Conservation (phyloP, 768 basidiomycete species). For the Rhizopogon vulgaris region DNA sequence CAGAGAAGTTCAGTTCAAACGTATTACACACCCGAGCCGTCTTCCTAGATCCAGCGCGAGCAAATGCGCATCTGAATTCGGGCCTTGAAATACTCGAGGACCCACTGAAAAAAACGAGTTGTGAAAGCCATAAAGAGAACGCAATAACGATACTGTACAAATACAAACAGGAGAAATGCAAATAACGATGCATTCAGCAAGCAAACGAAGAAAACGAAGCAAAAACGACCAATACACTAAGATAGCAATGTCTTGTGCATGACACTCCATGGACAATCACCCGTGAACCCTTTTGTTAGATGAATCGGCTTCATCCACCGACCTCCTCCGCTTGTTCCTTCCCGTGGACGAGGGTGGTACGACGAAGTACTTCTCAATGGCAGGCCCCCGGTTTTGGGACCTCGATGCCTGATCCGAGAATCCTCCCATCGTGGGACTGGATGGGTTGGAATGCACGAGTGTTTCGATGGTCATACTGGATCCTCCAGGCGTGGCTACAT, state of each 20-base stretch:
- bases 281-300: constrained; percentile 16
- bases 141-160: constrained; percentile 25
- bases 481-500: constrained; percentile 25
- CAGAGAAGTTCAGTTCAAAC: too few species aligned
- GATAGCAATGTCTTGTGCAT: not conserved
- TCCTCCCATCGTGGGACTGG: constrained; percentile 43
- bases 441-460: constrained; percentile 65
- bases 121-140: not conserved
- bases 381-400: constrained; percentile 19
- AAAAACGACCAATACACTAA: not conserved
- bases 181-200: not conserved
- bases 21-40: too few species aligned
- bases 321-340: constrained; percentile 23
- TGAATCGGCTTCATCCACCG: constrained; percentile 19
- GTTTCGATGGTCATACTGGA: constrained; percentile 55
- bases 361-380: constrained; percentile 34
- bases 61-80: not conserved
- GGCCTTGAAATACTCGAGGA: not conserved
- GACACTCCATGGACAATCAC: constrained; percentile 3
- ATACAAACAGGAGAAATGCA: constrained; percentile 2
- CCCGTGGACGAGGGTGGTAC: constrained; percentile 9
- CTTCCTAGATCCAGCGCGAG: too few species aligned
- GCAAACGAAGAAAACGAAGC: not conserved
- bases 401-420: constrained; percentile 14
- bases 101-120: not conserved